phyloP scores from a whole-genome alignment of 441 rosid species.

The Pelargonium cotyledonis region DNA sequence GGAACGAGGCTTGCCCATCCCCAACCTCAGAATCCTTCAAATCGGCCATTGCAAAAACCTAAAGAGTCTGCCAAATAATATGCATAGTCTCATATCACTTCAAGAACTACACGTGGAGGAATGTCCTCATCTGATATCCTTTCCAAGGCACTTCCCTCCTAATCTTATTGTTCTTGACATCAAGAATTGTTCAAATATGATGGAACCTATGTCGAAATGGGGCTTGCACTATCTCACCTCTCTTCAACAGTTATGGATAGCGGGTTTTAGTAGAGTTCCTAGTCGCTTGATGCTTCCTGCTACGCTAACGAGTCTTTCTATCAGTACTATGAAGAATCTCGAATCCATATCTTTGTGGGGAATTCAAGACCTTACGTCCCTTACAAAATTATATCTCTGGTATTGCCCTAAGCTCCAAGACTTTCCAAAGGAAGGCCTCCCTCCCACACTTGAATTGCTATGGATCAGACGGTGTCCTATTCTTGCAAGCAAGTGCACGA shows the following conservation, averaged over 20 bases:
- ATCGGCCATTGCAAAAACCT: neutral
- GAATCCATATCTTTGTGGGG: neutral
- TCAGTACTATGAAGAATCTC: neutral
- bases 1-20: neutral
- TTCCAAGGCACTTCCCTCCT: slow-evolving; percentile 10
- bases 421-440: no score
- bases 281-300: neutral
- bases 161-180: neutral
- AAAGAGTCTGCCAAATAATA: neutral
- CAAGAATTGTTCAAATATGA: neutral
- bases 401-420: no score
- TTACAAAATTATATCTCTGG: no score
- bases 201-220: neutral
- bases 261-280: neutral
- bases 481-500: no score
- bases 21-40: neutral
- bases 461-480: no score
- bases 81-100: slow-evolving; percentile 13
- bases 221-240: neutral
- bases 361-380: neutral
- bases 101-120: slow-evolving; percentile 11
- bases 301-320: neutral
- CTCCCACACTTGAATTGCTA: no score
- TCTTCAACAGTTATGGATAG: neutral
- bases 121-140: slow-evolving; percentile 22